Evolutionary conservation across 1,284 basidiomycete species (phyloP).

Genomic region (Testicularia cyperi): DNA sequence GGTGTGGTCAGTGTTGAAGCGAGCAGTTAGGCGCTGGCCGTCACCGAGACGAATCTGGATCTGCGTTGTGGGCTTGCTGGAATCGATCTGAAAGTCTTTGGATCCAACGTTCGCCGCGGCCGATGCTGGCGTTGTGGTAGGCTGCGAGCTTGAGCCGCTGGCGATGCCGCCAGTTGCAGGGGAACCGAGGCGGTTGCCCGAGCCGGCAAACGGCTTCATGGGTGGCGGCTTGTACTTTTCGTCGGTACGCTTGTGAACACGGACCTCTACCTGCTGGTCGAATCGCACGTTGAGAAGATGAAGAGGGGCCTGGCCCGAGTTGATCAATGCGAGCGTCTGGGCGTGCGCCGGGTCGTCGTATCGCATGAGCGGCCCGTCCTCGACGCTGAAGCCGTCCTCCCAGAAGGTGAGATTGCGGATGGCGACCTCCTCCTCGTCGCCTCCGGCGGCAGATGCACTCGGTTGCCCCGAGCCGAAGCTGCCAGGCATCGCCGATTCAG

Average conservation of each 20-base stretch:
- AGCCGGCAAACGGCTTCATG: conserved; percentile 70
- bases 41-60: conserved; percentile 89
- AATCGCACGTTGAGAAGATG: conserved; percentile 74
- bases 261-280: conserved; percentile 83
- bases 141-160: conserved; percentile 40
- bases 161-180: conserved; percentile 38
- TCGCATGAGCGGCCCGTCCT: conserved; percentile 80
- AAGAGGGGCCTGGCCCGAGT: conserved; percentile 78
- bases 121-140: conserved; percentile 37
- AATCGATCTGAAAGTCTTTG: conserved; percentile 73
- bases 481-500: conserved; percentile 13
- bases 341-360: conserved; percentile 82
- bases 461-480: conserved; percentile 7
- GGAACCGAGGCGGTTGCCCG: conserved; percentile 77
- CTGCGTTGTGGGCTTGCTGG: conserved; percentile 77
- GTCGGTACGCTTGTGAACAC: conserved; percentile 72
- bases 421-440: conserved; percentile 65
- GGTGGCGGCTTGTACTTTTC: conserved; percentile 73
- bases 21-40: conserved; percentile 79
- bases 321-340: conserved; percentile 74
- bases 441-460: conserved; percentile 42
- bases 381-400: conserved; percentile 89
- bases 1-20: conserved; percentile 90
- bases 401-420: conserved; percentile 86
- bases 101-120: conserved; percentile 52